These are phyloP conservation scores for Lophium mytilinum DNA, from an alignment of 495 filamentous ascomycete species.

Conservation along the genomic window DNA sequence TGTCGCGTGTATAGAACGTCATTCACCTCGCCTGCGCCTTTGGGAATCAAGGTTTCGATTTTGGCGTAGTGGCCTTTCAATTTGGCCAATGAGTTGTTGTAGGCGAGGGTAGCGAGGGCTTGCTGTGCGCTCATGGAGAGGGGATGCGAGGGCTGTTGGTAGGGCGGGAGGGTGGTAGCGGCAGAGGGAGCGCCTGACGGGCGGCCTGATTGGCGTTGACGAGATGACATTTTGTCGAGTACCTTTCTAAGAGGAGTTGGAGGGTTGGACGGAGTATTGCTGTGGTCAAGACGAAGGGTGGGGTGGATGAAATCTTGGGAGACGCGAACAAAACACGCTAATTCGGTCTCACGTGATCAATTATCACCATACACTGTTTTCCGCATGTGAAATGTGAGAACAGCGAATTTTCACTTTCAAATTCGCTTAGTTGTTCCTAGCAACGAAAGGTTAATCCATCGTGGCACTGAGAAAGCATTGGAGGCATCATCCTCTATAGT, in stretches of 20 bases:
- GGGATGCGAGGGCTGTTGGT: slow-evolving; percentile 30
- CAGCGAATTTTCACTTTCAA: no score
- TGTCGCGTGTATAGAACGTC: slow-evolving; percentile 22
- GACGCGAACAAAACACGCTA: no score
- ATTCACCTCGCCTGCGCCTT: slow-evolving; percentile 27
- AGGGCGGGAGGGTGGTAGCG: slow-evolving; percentile 21
- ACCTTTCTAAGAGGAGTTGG: neutral
- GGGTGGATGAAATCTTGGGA: no score
- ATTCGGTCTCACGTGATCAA: no score
- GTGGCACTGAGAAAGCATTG: no score
- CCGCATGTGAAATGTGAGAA: no score
- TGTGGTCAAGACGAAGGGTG: no score
- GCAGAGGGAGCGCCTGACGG: neutral
- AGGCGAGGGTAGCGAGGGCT: slow-evolving; percentile 11
- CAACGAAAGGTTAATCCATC: no score
- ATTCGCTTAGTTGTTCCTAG: no score
- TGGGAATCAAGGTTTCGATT: slow-evolving; percentile 15
- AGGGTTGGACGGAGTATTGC: no score
- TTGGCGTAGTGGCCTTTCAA: slow-evolving; percentile 23
- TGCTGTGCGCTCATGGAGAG: slow-evolving; percentile 27
- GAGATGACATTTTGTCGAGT: neutral
- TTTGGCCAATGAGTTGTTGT: slow-evolving; percentile 4
- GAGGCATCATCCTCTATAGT: no score
- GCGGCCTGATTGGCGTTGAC: neutral
- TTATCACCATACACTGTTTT: no score